A percentile compares a stretch with the other conserved stretches of the same genome.
Evolutionary conservation across 2,329 filamentous ascomycete species (phyloP).

Genomic region (Colletotrichum euphorbiae): DNA sequence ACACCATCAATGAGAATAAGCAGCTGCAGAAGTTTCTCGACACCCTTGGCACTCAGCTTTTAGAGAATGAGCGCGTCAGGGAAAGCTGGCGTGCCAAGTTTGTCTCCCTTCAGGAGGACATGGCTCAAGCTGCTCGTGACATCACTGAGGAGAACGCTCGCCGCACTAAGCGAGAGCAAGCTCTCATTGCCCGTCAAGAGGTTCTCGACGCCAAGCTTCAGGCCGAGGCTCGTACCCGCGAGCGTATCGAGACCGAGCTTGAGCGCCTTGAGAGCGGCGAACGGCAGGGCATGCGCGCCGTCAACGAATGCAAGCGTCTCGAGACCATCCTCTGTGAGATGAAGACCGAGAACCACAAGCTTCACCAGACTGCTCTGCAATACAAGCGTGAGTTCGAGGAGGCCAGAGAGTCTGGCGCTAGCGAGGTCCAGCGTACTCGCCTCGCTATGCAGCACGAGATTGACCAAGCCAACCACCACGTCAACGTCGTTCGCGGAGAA

Average conservation of each 20-base stretch:
- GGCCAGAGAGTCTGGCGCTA: slow-evolving; percentile 80
- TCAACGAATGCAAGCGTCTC: slow-evolving; percentile 71
- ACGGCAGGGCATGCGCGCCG: slow-evolving; percentile 72
- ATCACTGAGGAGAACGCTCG: slow-evolving; percentile 85
- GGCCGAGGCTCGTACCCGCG: slow-evolving; percentile 77
- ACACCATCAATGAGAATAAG: slow-evolving; percentile 71
- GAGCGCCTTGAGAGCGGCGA: slow-evolving; percentile 74
- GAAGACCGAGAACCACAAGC: slow-evolving; percentile 75
- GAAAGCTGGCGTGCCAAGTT: slow-evolving; percentile 88
- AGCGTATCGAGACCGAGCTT: slow-evolving; percentile 74
- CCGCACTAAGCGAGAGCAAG: slow-evolving; percentile 82
- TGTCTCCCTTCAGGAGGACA: slow-evolving; percentile 86
- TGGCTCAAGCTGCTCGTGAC: slow-evolving; percentile 81
- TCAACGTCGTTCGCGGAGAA: slow-evolving; percentile 84
- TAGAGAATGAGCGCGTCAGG: slow-evolving; percentile 86
- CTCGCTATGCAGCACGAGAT: slow-evolving; percentile 84
- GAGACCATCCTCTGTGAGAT: slow-evolving; percentile 67
- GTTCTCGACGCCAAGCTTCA: slow-evolving; percentile 82
- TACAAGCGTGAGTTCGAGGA: slow-evolving; percentile 88
- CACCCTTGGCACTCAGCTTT: slow-evolving; percentile 80
- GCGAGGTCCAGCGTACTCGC: slow-evolving; percentile 84
- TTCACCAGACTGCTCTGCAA: slow-evolving; percentile 75
- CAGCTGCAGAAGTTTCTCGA: slow-evolving; percentile 80
- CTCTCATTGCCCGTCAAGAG: slow-evolving; percentile 82
- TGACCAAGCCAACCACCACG: slow-evolving; percentile 85